Evolutionary conservation across 257 asterid species (phyloP).

Genomic region (Nicotiana paniculata): DNA sequence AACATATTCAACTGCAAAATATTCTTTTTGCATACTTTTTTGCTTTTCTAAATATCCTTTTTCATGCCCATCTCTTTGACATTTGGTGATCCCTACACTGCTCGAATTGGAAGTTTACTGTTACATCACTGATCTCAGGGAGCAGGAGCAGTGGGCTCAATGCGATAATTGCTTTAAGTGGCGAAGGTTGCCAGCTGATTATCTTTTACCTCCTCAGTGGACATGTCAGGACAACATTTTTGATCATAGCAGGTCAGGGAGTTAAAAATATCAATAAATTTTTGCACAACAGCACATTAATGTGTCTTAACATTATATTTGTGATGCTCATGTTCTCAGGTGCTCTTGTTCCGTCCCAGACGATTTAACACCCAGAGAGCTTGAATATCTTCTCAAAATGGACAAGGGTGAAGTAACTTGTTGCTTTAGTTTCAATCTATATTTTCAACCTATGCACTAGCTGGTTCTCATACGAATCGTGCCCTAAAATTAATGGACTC

Average conservation of each 20-base stretch:
- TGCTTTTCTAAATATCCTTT: neutral
- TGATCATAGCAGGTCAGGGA: constrained; percentile 47
- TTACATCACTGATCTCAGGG: constrained; percentile 32
- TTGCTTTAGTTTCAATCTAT: neutral
- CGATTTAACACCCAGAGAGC: constrained; percentile 58
- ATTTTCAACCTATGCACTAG: neutral
- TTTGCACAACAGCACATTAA: neutral
- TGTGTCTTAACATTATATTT: constrained; percentile 9
- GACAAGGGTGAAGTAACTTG: constrained; percentile 43
- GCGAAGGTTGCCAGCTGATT: constrained; percentile 66
- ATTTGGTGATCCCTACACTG: neutral
- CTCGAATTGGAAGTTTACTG: constrained; percentile 2
- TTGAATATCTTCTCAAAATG: constrained; percentile 74
- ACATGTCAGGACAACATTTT: constrained; percentile 60
- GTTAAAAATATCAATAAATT: neutral
- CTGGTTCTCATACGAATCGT: neutral
- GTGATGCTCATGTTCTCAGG: constrained; percentile 36
- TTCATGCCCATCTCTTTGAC: neutral
- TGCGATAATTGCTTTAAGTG: constrained; percentile 85
- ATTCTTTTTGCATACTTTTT: neutral
- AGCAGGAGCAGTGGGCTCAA: constrained; percentile 91
- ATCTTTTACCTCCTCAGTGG: constrained; percentile 88
- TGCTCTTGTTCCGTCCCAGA: constrained; percentile 72
- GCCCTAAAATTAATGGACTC: neutral
- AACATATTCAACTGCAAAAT: neutral